A percentile compares a stretch with the other conserved stretches of the same genome.
Conservation (phyloP, 345 rosid species). For the Pistacia integerrima region DNA sequence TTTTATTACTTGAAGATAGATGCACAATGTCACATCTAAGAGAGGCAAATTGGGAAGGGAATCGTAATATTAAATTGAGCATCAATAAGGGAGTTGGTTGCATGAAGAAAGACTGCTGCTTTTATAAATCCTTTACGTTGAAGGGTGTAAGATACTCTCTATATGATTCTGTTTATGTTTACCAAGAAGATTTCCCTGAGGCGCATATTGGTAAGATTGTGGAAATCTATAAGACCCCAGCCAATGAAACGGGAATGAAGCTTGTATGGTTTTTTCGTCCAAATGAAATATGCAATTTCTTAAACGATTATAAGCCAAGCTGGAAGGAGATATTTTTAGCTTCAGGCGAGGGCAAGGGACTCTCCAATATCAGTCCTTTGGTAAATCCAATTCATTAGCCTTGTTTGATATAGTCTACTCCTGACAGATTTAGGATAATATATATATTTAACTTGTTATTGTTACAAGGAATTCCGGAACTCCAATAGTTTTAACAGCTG, state of each 20-base stretch:
- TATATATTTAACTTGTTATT: neutral
- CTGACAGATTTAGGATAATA: neutral
- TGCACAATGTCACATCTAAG: conserved; percentile 26
- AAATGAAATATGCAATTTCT: conserved; percentile 35
- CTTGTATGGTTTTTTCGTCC: conserved; percentile 68
- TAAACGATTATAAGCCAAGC: conserved; percentile 43
- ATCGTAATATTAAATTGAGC: conserved; percentile 45
- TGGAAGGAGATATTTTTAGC: conserved; percentile 68
- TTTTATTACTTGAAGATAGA: neutral
- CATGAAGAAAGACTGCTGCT: conserved; percentile 23
- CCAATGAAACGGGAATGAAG: conserved; percentile 39
- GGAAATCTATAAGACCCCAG: conserved; percentile 45
- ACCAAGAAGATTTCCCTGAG: conserved; percentile 25
- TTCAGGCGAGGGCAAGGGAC: conserved; percentile 51
- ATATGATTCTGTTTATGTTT: conserved; percentile 44
- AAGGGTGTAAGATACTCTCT: conserved; percentile 45
- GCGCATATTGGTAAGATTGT: conserved; percentile 54
- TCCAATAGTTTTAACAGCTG: neutral
- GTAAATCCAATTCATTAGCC: conserved; percentile 31
- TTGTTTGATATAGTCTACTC: neutral
- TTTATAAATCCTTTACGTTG: conserved; percentile 43
- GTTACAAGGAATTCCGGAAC: neutral
- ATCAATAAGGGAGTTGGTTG: conserved; percentile 20
- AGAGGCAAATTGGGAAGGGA: conserved; percentile 7
- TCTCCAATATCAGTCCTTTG: conserved; percentile 39